Evolutionary conservation across 495 filamentous ascomycete species (phyloP).

Genomic region (Gamarada debralockiae): DNA sequence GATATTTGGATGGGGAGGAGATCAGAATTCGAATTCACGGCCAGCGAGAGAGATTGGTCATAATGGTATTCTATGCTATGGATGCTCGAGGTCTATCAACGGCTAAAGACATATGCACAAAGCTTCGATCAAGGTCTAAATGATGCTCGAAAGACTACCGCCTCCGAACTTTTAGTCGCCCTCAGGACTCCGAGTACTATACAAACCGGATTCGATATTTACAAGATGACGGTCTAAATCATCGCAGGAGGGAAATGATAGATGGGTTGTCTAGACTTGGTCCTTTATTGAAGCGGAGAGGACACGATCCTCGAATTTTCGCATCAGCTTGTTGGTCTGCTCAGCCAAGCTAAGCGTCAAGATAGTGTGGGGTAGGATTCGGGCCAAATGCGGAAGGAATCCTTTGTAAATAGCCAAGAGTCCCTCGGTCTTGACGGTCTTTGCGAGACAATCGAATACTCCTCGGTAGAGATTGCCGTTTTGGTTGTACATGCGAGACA

Average conservation of each 20-base stretch:
- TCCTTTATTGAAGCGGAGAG: constrained; percentile 30
- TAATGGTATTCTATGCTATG: constrained; percentile 47
- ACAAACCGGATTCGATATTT: constrained; percentile 17
- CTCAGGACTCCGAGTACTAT: constrained; percentile 8
- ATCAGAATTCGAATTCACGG: constrained; percentile 27
- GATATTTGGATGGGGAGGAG: constrained; percentile 35
- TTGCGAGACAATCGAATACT: constrained; percentile 85
- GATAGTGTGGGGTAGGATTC: constrained; percentile 93
- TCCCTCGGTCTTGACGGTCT: constrained; percentile 90
- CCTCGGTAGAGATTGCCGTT: constrained; percentile 92
- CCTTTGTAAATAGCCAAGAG: constrained; percentile 96
- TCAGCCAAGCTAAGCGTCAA: constrained; percentile 90
- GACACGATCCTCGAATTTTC: constrained; percentile 68
- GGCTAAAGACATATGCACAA: constrained; percentile 12
- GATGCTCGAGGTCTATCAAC: constrained; percentile 49
- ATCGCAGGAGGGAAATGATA: background rate
- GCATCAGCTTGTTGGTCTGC: constrained; percentile 91
- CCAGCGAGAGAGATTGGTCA: constrained; percentile 2
- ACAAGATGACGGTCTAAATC: constrained; percentile 15
- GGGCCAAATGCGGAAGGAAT: constrained; percentile 89
- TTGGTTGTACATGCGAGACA: constrained; percentile 99
- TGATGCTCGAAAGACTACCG: background rate
- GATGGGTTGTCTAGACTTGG: constrained; percentile 4
- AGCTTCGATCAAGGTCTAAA: background rate
- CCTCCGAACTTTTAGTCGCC: background rate